A percentile compares a stretch with the other conserved stretches of the same genome.
phyloP scores from a whole-genome alignment of 129 eudicot species.

The Glebionis coronaria region DNA sequence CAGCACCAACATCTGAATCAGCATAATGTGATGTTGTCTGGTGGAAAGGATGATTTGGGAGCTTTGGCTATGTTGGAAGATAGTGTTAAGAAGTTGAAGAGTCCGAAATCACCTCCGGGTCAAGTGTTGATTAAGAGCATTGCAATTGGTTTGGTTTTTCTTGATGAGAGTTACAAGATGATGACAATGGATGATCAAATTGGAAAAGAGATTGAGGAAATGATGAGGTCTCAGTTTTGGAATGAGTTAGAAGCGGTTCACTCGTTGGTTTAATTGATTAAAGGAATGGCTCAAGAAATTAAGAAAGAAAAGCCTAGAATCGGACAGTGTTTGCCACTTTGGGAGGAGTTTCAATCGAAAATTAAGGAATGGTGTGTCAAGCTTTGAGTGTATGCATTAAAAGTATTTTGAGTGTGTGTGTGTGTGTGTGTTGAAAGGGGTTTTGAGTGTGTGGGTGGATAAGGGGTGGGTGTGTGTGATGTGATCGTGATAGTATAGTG shows the following conservation, averaged over 20 bases:
- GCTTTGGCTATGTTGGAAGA: slow-evolving; percentile 89
- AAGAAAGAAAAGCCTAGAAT: slow-evolving; percentile 68
- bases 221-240: slow-evolving; percentile 84
- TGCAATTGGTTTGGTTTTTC: slow-evolving; percentile 66
- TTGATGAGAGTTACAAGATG: slow-evolving; percentile 61
- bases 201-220: slow-evolving; percentile 73
- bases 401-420: too few relatives aligned
- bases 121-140: slow-evolving; percentile 67
- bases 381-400: too few relatives aligned
- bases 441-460: too few relatives aligned
- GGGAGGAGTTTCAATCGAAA: slow-evolving; percentile 79
- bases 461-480: too few relatives aligned
- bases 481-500: too few relatives aligned
- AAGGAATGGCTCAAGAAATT: slow-evolving; percentile 62
- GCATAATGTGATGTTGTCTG: slow-evolving; percentile 57
- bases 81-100: slow-evolving; percentile 83
- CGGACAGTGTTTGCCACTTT: slow-evolving; percentile 86
- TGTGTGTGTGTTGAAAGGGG: too few relatives aligned
- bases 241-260: slow-evolving; percentile 77
- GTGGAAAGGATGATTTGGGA: slow-evolving; percentile 88
- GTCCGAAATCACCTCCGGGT: slow-evolving; percentile 72
- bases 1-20: slow-evolving; percentile 26
- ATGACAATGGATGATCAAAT: slow-evolving; percentile 64
- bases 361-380: slow-evolving; percentile 76
- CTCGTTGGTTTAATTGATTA: slow-evolving; percentile 61